Evolutionary conservation across 768 basidiomycete genomes (phyloP).

Genomic region (Dacryopinax primogenitus): DNA sequence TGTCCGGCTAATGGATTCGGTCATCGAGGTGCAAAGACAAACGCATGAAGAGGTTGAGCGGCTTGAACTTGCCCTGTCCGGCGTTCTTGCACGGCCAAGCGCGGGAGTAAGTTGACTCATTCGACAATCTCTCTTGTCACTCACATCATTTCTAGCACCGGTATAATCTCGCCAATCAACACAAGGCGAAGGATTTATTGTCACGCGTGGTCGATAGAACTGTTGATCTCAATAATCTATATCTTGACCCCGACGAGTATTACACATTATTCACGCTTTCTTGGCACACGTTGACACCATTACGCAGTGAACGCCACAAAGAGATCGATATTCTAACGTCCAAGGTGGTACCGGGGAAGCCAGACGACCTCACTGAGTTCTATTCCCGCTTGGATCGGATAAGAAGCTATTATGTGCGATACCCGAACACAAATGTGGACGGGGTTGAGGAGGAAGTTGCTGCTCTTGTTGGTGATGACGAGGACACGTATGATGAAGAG

Average conservation of each 20-base stretch:
- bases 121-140: neutral
- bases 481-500: conserved; percentile 52
- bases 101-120: conserved; percentile 23
- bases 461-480: conserved; percentile 63
- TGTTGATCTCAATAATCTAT: conserved; percentile 51
- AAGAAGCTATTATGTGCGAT: conserved; percentile 91
- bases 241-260: conserved; percentile 57
- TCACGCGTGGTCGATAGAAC: conserved; percentile 65
- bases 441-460: conserved; percentile 76
- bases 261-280: conserved; percentile 7
- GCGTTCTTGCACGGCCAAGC: conserved; percentile 48
- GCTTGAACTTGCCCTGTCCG: conserved; percentile 75
- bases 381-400: conserved; percentile 91
- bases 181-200: conserved; percentile 82
- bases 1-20: conserved; percentile 65
- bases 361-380: conserved; percentile 77
- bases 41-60: conserved; percentile 93
- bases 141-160: conserved; percentile 48
- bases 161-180: conserved; percentile 56
- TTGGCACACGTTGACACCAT: neutral
- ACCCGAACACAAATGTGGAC: conserved; percentile 76
- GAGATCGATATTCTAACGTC: conserved; percentile 49
- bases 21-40: conserved; percentile 87
- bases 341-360: conserved; percentile 24
- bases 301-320: conserved; percentile 36